Evolutionary conservation across 2,329 filamentous ascomycete species (phyloP).

Genomic region (Incumbomyces delicatus): DNA sequence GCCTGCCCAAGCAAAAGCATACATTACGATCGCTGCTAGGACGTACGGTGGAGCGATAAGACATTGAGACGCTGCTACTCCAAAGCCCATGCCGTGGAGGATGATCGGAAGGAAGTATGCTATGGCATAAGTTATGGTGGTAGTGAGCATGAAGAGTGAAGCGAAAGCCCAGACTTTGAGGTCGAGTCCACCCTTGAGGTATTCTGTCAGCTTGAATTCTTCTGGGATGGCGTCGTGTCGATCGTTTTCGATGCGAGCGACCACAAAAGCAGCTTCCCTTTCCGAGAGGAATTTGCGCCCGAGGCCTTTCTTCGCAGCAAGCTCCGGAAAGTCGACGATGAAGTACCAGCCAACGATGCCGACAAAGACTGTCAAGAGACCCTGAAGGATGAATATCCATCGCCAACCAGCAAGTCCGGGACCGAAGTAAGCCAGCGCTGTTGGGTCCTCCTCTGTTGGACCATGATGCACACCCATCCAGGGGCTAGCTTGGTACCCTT

Average conservation of each 20-base stretch:
- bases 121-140: conserved; percentile 64
- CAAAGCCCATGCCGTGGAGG: conserved; percentile 57
- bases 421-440: not conserved
- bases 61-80: conserved; percentile 55
- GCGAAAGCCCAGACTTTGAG: conserved; percentile 49
- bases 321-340: conserved; percentile 35
- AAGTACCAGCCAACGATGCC: conserved; percentile 33
- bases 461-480: conserved; percentile 20
- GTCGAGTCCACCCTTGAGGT: conserved; percentile 39
- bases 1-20: conserved; percentile 62
- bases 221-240: conserved; percentile 43
- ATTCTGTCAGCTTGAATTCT: conserved; percentile 39
- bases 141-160: conserved; percentile 43
- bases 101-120: conserved; percentile 75
- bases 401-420: conserved; percentile 18
- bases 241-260: conserved; percentile 45
- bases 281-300: conserved; percentile 25
- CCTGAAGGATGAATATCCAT: conserved; percentile 20
- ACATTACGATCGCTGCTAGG: conserved; percentile 52
- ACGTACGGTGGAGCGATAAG: conserved; percentile 62
- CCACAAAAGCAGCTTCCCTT: conserved; percentile 15
- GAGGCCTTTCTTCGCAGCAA: conserved; percentile 23
- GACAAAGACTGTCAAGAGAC: conserved; percentile 30
- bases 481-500: conserved; percentile 11
- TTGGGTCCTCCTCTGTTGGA: conserved; percentile 15